Conservation (phyloP, 1,139 yeast genomes). For the Kodamaea fungicola region DNA sequence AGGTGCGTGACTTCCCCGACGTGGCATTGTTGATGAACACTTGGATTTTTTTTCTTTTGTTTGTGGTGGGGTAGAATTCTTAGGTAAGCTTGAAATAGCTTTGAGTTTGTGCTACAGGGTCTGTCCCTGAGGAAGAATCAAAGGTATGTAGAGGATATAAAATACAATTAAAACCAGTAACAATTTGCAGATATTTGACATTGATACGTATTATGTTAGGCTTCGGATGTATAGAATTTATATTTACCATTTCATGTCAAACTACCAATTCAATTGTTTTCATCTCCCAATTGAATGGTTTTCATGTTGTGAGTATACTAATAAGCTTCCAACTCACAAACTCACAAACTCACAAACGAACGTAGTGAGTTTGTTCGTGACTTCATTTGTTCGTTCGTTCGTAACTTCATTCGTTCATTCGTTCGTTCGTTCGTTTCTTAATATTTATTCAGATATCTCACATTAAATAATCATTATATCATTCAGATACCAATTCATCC, state of each 20-base stretch:
- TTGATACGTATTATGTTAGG: too few relatives aligned
- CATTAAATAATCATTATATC: conserved; percentile 2
- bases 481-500: conserved; percentile 28
- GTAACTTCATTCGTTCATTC: too few relatives aligned
- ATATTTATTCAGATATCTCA: not conserved
- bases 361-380: not conserved
- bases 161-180: too few relatives aligned
- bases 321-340: not conserved
- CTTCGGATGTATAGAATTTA: too few relatives aligned
- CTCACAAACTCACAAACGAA: not conserved
- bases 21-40: conserved; percentile 25
- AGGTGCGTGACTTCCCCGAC: conserved; percentile 40
- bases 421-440: too few relatives aligned
- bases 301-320: too few relatives aligned
- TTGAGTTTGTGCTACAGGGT: conserved; percentile 3
- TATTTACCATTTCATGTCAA: too few relatives aligned
- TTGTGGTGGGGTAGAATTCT: not conserved
- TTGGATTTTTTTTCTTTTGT: not conserved
- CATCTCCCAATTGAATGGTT: too few relatives aligned
- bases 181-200: too few relatives aligned
- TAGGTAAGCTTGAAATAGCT: not conserved
- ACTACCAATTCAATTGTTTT: too few relatives aligned
- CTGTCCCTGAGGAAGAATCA: too few relatives aligned
- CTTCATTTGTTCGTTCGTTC: not conserved
- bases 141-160: too few relatives aligned